These are phyloP conservation scores for Yarrowia sp. DNA, from an alignment of 805 yeast species.

Conservation along the genomic window DNA sequence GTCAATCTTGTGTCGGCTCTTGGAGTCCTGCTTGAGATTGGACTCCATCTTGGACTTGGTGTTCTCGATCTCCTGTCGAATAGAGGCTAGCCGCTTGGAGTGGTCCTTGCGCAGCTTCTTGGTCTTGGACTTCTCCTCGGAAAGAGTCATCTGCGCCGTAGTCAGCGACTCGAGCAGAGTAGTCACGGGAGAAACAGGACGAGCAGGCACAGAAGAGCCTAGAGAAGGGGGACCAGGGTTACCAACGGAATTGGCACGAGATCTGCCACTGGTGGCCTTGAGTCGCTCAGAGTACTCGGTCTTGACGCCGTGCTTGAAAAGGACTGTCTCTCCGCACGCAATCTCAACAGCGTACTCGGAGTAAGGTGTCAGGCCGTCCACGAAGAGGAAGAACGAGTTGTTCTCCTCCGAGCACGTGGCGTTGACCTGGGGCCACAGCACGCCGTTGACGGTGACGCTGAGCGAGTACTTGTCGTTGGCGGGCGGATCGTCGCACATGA, in stretches of 20 bases:
- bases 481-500: constrained; percentile 30
- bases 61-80: constrained; percentile 57
- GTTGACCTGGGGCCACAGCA: constrained; percentile 62
- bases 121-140: constrained; percentile 55
- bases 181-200: constrained; percentile 55
- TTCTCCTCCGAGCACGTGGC: constrained; percentile 41
- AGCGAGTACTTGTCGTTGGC: constrained; percentile 42
- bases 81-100: constrained; percentile 50
- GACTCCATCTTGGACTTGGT: constrained; percentile 49
- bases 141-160: constrained; percentile 59
- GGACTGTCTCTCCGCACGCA: constrained; percentile 36
- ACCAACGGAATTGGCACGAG: constrained; percentile 9
- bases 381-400: constrained; percentile 42
- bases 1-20: constrained; percentile 52
- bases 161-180: constrained; percentile 64
- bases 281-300: constrained; percentile 60
- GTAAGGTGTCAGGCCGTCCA: constrained; percentile 62
- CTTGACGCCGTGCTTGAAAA: constrained; percentile 30
- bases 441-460: constrained; percentile 53
- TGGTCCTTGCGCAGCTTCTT: constrained; percentile 60
- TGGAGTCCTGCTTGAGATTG: constrained; percentile 55
- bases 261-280: constrained; percentile 2
- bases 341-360: constrained; percentile 62
- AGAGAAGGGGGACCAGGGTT: neutral
- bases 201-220: constrained; percentile 30